These are phyloP conservation scores for Barnettozyma siamensis DNA, from an alignment of 805 yeast species.

Conservation along the genomic window DNA sequence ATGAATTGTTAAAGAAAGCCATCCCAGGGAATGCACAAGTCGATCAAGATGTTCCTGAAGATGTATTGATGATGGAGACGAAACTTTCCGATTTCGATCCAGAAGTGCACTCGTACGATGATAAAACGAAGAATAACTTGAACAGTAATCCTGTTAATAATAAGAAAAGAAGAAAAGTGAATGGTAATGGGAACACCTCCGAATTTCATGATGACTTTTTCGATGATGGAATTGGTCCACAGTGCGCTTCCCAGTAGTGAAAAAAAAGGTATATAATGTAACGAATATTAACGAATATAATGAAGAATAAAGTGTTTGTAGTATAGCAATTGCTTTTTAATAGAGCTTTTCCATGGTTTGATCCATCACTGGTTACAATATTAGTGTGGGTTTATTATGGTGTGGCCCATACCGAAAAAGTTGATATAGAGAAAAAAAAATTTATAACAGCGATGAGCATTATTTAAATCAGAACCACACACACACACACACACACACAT, in stretches of 20 bases:
- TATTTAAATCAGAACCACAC: not conserved
- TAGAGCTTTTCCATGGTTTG: too few relatives aligned
- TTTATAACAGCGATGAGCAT: not conserved
- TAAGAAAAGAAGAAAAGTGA: constrained; percentile 10
- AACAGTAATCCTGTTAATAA: not conserved
- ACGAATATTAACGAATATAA: constrained; percentile 2
- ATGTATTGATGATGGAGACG: constrained; percentile 52
- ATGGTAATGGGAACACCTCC: not conserved
- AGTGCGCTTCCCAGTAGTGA: constrained; percentile 12
- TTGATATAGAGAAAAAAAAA: not conserved
- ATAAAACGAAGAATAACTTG: not conserved
- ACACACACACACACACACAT: too few relatives aligned
- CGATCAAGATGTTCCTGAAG: constrained; percentile 52
- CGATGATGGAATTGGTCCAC: constrained; percentile 1
- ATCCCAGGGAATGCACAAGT: constrained; percentile 68
- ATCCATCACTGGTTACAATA: too few relatives aligned
- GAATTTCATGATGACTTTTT: not conserved
- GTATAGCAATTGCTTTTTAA: too few relatives aligned
- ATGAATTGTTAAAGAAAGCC: constrained; percentile 63
- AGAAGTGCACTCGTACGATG: constrained; percentile 1
- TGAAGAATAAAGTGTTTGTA: too few relatives aligned
- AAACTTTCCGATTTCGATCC: constrained; percentile 19
- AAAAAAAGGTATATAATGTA: constrained; percentile 3
- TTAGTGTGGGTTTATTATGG: too few relatives aligned
- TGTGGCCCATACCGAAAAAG: too few relatives aligned